These are phyloP conservation scores for Rhizoclosmatium globosum DNA, from an alignment of 192 early-diverging fungal species.

Conservation along the genomic window DNA sequence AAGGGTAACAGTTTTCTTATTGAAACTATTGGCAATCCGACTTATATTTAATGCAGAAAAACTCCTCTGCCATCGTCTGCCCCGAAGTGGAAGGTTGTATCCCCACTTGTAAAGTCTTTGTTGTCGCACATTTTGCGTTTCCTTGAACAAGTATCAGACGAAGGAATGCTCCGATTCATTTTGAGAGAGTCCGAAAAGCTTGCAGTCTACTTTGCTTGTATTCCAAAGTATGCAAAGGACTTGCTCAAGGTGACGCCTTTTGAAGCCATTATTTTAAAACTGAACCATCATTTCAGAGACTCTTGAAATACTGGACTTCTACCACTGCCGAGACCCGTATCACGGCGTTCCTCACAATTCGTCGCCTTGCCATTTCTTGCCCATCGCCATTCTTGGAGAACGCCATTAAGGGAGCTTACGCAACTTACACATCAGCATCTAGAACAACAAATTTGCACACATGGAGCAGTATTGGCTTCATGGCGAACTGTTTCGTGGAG, in stretches of 20 bases:
- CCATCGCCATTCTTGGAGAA: slow-evolving; percentile 69
- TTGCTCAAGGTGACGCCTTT: slow-evolving; percentile 73
- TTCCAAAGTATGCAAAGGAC: slow-evolving; percentile 82
- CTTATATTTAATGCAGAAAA: slow-evolving; percentile 36
- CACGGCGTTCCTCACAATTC: slow-evolving; percentile 83
- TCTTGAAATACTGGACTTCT: slow-evolving; percentile 72
- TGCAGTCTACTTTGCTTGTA: slow-evolving; percentile 81
- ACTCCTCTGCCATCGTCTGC: slow-evolving; percentile 46
- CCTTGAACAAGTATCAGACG: slow-evolving; percentile 82
- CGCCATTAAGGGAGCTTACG: slow-evolving; percentile 80
- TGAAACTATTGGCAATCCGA: background rate
- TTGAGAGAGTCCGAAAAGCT: slow-evolving; percentile 82
- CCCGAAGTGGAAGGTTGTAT: slow-evolving; percentile 76
- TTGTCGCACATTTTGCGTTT: slow-evolving; percentile 77
- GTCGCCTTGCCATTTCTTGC: slow-evolving; percentile 68
- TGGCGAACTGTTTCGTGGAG: slow-evolving; percentile 93
- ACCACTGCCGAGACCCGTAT: slow-evolving; percentile 71
- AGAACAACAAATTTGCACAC: slow-evolving; percentile 83
- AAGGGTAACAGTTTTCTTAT: slow-evolving; percentile 19
- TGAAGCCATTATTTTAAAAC: slow-evolving; percentile 14
- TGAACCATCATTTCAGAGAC: slow-evolving; percentile 43
- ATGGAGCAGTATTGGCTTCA: slow-evolving; percentile 85
- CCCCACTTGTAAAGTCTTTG: slow-evolving; percentile 85
- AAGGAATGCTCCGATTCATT: slow-evolving; percentile 84
- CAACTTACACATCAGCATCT: slow-evolving; percentile 80